Percentiles rank a stretch among this genome's conserved stretches.
These are phyloP conservation scores for Kockovaella imperatae DNA, from an alignment of 768 basidiomycete genomes.

Conservation along the genomic window DNA sequence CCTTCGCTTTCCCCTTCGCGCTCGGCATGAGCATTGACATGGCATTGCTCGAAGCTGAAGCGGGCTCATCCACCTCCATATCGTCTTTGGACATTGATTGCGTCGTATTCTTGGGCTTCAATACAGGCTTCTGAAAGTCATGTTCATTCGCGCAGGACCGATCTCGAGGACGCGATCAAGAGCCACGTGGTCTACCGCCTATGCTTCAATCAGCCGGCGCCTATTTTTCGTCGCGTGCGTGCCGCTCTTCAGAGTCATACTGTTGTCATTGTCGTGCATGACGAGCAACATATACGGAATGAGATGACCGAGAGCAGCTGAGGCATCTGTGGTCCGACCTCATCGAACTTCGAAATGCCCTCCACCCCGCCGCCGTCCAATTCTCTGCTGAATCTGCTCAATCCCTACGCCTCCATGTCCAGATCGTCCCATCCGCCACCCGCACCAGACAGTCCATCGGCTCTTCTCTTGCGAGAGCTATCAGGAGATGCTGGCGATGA, in stretches of 20 bases:
- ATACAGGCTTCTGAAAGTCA: no score
- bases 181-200: no score
- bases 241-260: no score
- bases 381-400: constrained; percentile 20
- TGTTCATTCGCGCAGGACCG: no score
- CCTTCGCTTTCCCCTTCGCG: constrained; percentile 31
- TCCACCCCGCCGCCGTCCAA: constrained; percentile 11
- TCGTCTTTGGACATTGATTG: background rate
- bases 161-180: no score
- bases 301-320: no score
- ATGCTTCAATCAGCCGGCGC: no score
- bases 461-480: constrained; percentile 32
- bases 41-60: constrained; percentile 19
- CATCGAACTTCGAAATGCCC: constrained; percentile 5
- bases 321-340: background rate
- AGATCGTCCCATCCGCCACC: constrained; percentile 12
- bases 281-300: no score
- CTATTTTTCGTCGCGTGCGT: no score
- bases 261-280: no score
- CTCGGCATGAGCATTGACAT: constrained; percentile 35
- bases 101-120: background rate
- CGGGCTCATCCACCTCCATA: constrained; percentile 31
- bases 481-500: constrained; percentile 2
- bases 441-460: constrained; percentile 33
- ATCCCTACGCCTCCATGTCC: constrained; percentile 29